These are phyloP conservation scores for Candida bentonensis DNA, from an alignment of 805 yeast species.

Conservation along the genomic window DNA sequence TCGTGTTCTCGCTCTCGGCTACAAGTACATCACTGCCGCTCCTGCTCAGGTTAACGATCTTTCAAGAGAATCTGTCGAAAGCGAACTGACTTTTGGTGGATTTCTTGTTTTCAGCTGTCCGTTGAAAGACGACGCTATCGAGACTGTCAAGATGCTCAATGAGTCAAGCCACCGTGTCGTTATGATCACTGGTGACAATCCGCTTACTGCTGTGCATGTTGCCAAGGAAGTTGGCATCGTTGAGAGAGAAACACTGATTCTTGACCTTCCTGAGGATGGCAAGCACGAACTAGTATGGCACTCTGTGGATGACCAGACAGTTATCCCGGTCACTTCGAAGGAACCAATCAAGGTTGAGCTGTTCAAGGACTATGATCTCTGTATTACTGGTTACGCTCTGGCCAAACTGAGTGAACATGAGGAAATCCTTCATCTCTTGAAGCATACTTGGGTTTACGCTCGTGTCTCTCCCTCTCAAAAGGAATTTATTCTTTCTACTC, in stretches of 20 bases:
- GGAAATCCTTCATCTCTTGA: conserved; percentile 59
- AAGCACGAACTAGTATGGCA: conserved; percentile 64
- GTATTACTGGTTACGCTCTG: conserved; percentile 88
- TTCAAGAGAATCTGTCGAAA: conserved; percentile 65
- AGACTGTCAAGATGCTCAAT: conserved; percentile 79
- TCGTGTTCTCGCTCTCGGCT: conserved; percentile 91
- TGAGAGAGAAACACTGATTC: conserved; percentile 67
- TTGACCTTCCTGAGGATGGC: conserved; percentile 71
- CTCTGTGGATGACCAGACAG: conserved; percentile 61
- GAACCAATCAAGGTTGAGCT: conserved; percentile 41
- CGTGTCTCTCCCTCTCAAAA: conserved; percentile 95
- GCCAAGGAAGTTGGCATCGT: conserved; percentile 87
- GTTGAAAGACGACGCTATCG: conserved; percentile 83
- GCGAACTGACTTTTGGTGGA: conserved; percentile 67
- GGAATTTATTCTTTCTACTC: conserved; percentile 72
- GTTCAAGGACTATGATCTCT: conserved; percentile 63
- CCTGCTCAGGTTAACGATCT: conserved; percentile 35
- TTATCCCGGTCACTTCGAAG: conserved; percentile 51
- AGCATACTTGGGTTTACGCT: conserved; percentile 93
- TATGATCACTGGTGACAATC: conserved; percentile 98
- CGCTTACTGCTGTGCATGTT: conserved; percentile 95
- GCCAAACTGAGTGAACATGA: conserved; percentile 48
- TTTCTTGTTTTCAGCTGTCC: conserved; percentile 97
- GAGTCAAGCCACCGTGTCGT: conserved; percentile 91
- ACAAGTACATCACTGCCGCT: conserved; percentile 48